Base-by-base conservation (phyloP, 108 stramenopile genomes). In the Cyclotella sp. region DNA sequence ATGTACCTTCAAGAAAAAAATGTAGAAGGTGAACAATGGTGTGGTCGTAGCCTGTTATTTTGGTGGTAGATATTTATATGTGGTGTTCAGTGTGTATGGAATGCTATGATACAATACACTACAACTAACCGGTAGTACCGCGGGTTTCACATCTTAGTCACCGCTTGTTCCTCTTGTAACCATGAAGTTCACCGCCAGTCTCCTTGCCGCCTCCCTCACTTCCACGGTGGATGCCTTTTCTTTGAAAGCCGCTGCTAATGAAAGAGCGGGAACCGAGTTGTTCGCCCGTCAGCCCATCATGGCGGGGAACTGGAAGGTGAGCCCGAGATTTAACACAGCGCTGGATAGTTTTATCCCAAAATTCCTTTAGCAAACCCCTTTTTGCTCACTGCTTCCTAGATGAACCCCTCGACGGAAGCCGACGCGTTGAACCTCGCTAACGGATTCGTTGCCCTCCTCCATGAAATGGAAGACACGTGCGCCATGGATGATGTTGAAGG, bases 251-350 rank as follows among this genome's bases (percentile, higher is more conserved):
- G n/a, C 47, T n/a, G 60, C 1, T 39, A 9, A 29, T n/a, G 34
- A 29, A 2, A 61, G 60, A 61, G 4, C 14, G 18, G 60, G 30
- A 1, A 61, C 30, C 34, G 60, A 39, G 51, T 55, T 76, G 54
- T 57, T 62, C 39, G 76, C 68, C 15, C 68, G 76, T 52, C 76
- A 77, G 51, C 77, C 88, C 19, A 72, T 93, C 47, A 85, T 93
- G 51, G 92, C 89, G 16, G 92, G 92, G 14, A 93, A 93, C 68
- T 93, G 92, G 92, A 93, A 93, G 64, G 81, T 86, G 27, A 49
- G 64, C 58, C 6, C 43, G 12, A 21, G 34, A 34, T 6, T 34
- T 2, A 34, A 34, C 34, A 6, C 15, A 49, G 3, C 47, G 9
- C 15, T 49, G 3, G 9, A 49, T n/a, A n/a, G 3, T 16, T n/a